Conservation (phyloP, 2,329 filamentous ascomycete genomes). For the Cladophialophora yegresii region DNA sequence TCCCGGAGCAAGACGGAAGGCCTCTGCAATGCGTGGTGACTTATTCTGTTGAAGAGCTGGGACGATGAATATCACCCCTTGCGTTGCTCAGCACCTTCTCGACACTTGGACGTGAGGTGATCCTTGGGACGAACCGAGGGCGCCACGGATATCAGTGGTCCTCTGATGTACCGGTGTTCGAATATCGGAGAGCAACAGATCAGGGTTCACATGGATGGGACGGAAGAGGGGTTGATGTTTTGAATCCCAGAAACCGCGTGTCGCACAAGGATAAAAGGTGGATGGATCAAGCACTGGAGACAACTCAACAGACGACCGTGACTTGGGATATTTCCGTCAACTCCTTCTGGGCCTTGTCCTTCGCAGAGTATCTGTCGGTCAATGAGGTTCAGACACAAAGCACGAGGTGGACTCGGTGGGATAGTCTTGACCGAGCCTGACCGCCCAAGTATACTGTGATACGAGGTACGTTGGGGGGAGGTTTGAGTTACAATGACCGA, state of each 20-base stretch:
- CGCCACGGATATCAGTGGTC: background rate
- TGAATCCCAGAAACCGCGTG: background rate
- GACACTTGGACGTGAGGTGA: background rate
- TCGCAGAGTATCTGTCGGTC: constrained; percentile 2
- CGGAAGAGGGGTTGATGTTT: background rate
- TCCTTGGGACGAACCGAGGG: background rate
- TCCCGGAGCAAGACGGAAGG: background rate
- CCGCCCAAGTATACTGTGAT: background rate
- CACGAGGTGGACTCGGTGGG: constrained; percentile 9
- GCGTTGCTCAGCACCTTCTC: background rate
- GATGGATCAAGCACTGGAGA: constrained; percentile 9
- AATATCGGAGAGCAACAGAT: background rate
- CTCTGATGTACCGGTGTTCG: background rate
- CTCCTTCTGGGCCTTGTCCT: background rate
- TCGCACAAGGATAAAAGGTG: constrained; percentile 3
- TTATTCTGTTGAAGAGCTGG: background rate
- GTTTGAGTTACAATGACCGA: constrained; percentile 8
- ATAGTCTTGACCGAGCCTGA: background rate
- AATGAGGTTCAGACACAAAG: constrained; percentile 13
- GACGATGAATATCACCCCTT: background rate
- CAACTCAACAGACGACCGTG: background rate
- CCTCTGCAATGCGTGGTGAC: background rate
- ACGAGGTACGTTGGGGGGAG: constrained; percentile 3
- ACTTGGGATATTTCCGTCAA: background rate
- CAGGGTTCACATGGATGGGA: background rate